A percentile compares a stretch with the other conserved stretches of the same genome.
phyloP scores from a whole-genome alignment of 2,329 filamentous ascomycete genomes.

The Cladosporium cucumerinum region DNA sequence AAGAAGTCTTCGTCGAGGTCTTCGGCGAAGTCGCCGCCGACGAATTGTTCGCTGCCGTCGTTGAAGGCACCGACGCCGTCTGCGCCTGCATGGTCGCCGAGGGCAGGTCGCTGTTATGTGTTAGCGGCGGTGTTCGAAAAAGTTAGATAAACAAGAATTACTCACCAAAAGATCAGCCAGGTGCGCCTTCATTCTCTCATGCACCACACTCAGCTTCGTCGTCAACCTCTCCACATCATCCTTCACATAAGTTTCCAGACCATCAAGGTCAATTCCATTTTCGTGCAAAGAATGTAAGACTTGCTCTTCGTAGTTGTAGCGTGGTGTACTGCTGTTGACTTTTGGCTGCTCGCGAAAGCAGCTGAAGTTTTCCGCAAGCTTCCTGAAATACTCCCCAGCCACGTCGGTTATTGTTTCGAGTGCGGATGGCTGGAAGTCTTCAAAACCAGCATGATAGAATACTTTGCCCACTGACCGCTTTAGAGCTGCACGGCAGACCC shows the following conservation, averaged over 20 bases:
- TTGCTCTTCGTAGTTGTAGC: conserved; percentile 80
- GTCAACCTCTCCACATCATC: conserved; percentile 89
- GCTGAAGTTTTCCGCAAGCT: conserved; percentile 74
- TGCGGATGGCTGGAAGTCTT: conserved; percentile 93
- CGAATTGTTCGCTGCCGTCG: conserved; percentile 94
- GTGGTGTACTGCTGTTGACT: conserved; percentile 44
- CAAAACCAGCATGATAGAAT: conserved; percentile 93
- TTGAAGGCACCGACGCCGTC: conserved; percentile 92
- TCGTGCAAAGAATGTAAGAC: conserved; percentile 81
- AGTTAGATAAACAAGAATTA: neutral
- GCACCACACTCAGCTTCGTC: conserved; percentile 74
- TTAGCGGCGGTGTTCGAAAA: conserved; percentile 24
- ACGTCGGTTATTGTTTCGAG: conserved; percentile 87
- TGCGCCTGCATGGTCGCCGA: conserved; percentile 68
- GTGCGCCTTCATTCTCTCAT: conserved; percentile 92
- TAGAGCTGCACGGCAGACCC: conserved; percentile 76
- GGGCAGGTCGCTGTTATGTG: conserved; percentile 64
- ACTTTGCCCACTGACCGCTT: conserved; percentile 91
- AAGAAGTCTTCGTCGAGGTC: conserved; percentile 99
- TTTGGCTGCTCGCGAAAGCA: conserved; percentile 81
- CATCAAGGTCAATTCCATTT: conserved; percentile 76
- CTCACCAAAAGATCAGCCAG: conserved; percentile 76
- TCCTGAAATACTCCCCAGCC: conserved; percentile 83
- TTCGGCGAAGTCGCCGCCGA: conserved; percentile 94
- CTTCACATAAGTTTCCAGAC: conserved; percentile 80